Evolutionary conservation across 192 early-diverging fungal species (phyloP).

Genomic region (Coemansia sp.): DNA sequence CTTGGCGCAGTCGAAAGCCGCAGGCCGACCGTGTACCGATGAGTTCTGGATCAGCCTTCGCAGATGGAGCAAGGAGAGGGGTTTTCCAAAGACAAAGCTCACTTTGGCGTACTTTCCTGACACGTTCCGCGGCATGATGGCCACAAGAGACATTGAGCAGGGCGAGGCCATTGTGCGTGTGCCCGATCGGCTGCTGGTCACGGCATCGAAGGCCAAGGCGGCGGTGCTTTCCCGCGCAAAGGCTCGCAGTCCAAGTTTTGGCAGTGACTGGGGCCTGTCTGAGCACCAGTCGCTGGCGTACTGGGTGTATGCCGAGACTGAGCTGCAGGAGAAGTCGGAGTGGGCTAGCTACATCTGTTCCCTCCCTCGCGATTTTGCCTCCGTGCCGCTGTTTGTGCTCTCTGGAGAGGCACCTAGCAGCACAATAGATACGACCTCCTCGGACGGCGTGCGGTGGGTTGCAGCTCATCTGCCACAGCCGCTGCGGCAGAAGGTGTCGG

Average conservation of each 20-base stretch:
- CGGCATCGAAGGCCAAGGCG: conserved; percentile 29
- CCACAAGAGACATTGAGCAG: conserved; percentile 21
- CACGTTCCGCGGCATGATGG: conserved; percentile 51
- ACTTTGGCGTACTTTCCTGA: conserved; percentile 32
- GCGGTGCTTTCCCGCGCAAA: not conserved
- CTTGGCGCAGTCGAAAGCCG: not conserved
- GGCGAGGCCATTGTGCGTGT: conserved; percentile 32
- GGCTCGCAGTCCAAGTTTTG: not conserved
- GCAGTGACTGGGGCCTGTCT: conserved; percentile 1
- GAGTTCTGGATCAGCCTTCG: conserved; percentile 24
- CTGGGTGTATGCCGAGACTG: conserved; percentile 21
- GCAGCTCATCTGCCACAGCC: conserved; percentile 17
- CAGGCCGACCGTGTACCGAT: conserved; percentile 11
- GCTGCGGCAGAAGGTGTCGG: conserved; percentile 5
- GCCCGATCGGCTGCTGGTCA: conserved; percentile 38
- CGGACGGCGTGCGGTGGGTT: conserved; percentile 11
- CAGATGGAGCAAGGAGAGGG: conserved; percentile 28
- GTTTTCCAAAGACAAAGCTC: conserved; percentile 29
- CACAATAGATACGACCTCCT: not conserved
- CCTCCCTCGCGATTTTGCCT: conserved; percentile 28
- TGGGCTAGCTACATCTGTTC: conserved; percentile 28
- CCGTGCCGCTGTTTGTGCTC: conserved; percentile 32
- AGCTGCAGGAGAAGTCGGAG: not conserved
- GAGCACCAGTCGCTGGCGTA: conserved; percentile 42
- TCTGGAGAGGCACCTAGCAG: conserved; percentile 13